Percentiles rank a stretch among this genome's conserved stretches.
phyloP scores from a whole-genome alignment of 2,329 filamentous ascomycete genomes.

The Seiridium unicorne region DNA sequence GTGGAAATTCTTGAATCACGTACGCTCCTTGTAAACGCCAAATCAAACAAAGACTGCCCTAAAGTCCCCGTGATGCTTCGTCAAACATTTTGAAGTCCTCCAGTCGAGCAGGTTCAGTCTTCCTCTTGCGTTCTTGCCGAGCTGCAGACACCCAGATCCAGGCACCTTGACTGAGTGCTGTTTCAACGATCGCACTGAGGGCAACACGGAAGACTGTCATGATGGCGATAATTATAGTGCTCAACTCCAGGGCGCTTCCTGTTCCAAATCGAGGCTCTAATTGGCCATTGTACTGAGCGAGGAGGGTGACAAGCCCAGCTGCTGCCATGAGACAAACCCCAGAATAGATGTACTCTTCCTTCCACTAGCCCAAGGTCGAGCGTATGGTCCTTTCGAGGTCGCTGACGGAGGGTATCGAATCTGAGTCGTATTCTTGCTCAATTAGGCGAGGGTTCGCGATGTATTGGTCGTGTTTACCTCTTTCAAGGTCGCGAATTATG shows the following conservation, averaged over 20 bases:
- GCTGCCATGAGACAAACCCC: slow-evolving; percentile 26
- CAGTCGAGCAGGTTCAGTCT: slow-evolving; percentile 27
- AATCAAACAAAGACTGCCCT: slow-evolving; percentile 31
- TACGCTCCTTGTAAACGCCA: slow-evolving; percentile 34
- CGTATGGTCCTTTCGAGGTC: slow-evolving; percentile 20
- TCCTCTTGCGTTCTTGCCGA: slow-evolving; percentile 26
- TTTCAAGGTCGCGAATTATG: background rate
- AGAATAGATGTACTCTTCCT: slow-evolving; percentile 33
- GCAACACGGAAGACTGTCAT: slow-evolving; percentile 34
- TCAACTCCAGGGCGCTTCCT: slow-evolving; percentile 24
- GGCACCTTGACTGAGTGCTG: slow-evolving; percentile 34
- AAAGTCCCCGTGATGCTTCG: slow-evolving; percentile 34
- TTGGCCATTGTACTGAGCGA: slow-evolving; percentile 28
- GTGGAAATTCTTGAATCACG: slow-evolving; percentile 4
- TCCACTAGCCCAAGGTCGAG: slow-evolving; percentile 33
- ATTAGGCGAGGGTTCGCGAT: background rate
- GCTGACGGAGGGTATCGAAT: slow-evolving; percentile 15
- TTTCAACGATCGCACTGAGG: slow-evolving; percentile 33
- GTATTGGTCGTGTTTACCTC: background rate
- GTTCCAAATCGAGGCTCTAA: slow-evolving; percentile 25
- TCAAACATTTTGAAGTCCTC: slow-evolving; percentile 38
- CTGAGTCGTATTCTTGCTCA: background rate
- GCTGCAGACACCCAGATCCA: slow-evolving; percentile 38
- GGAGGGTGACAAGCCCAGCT: slow-evolving; percentile 23
- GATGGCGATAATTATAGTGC: slow-evolving; percentile 34